Evolutionary conservation across 306 rosid species (phyloP), one percentile per base, ranked within the genome.

Genomic region (Vigna radiata): DNA sequence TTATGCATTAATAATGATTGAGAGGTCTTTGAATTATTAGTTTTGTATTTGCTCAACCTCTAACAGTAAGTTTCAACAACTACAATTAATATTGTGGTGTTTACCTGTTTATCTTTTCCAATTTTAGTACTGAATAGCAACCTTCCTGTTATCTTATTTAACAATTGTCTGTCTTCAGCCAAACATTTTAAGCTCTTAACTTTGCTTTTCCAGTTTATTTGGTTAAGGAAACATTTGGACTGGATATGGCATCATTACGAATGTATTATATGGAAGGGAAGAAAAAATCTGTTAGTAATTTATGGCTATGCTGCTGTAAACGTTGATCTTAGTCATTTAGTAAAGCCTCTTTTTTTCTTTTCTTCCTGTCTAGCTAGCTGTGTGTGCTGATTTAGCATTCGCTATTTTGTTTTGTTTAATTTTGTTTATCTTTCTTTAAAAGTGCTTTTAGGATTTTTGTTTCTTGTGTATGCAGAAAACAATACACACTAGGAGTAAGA

Each of bases 131-230:
- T 27, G 29, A 39, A 66, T 47, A 60, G 73, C 44, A 55, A 18
- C 77, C 18, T 27, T 55, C 14, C 44, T 58, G 54, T 44, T 81
- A 70, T 33, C 25, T 66, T 43, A 6, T 27, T 36, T 43, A 64
- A 54, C 37, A 33, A 15, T 31, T 41, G 47, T 52, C 52, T 65
- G n/a, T 64, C 74, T 64, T 23, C 53, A 81, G 69, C 71, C 9
- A 5, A 44, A 39, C 18, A 37, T 63, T 21, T 46, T 80, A 27
- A 46, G 70, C 39, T 67, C n/a, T 27, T 53, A 52, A 59, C 43
- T 67, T 71, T 49, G 8, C 17, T 58, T 67, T 19, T 14, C 31
- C 8, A 14, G 8, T 14, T 62, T 33, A 6, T 33, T 19, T 21
- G 6, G 12, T 70, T 70, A n/a, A 60, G 49, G 59, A 39, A 60